phyloP scores from a whole-genome alignment of 768 basidiomycete species.

The Tulasnella sp. region DNA sequence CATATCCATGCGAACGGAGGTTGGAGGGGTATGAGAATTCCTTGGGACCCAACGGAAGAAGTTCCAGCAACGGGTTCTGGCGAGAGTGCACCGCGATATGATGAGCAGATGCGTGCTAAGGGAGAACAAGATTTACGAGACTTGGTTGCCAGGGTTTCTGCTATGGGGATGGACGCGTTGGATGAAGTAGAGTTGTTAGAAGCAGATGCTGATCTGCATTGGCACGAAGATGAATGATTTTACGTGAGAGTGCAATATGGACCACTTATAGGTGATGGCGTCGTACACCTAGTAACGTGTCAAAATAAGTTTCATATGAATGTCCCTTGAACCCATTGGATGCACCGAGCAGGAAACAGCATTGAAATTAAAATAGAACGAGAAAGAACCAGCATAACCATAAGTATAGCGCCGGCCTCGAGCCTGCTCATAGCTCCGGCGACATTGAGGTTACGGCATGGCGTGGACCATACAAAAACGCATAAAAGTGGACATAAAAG shows the following conservation, averaged over 20 bases:
- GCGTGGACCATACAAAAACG: too few relatives aligned
- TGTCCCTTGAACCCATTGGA: too few relatives aligned
- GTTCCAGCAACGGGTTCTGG: background rate
- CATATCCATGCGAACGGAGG: constrained; percentile 56
- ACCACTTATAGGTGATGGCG: too few relatives aligned
- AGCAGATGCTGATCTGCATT: constrained; percentile 49
- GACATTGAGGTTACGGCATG: too few relatives aligned
- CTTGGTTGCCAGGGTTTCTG: background rate
- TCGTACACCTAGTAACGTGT: too few relatives aligned
- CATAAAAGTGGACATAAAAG: too few relatives aligned
- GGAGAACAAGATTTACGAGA: background rate
- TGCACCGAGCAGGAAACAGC: too few relatives aligned
- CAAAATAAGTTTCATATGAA: too few relatives aligned
- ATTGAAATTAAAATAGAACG: too few relatives aligned
- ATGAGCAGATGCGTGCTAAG: background rate
- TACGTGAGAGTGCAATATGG: background rate
- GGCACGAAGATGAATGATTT: constrained; percentile 46
- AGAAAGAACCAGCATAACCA: too few relatives aligned
- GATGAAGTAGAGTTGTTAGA: constrained; percentile 35
- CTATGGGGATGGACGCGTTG: constrained; percentile 24
- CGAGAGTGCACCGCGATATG: background rate
- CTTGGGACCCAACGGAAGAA: constrained; percentile 28
- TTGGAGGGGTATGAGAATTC: constrained; percentile 50
- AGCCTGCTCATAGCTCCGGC: too few relatives aligned
- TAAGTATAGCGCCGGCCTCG: too few relatives aligned